Percentiles rank a stretch among this genome's conserved stretches.
Evolutionary conservation across 441 rosid genomes (phyloP).

Genomic region (Erodium moschatum): DNA sequence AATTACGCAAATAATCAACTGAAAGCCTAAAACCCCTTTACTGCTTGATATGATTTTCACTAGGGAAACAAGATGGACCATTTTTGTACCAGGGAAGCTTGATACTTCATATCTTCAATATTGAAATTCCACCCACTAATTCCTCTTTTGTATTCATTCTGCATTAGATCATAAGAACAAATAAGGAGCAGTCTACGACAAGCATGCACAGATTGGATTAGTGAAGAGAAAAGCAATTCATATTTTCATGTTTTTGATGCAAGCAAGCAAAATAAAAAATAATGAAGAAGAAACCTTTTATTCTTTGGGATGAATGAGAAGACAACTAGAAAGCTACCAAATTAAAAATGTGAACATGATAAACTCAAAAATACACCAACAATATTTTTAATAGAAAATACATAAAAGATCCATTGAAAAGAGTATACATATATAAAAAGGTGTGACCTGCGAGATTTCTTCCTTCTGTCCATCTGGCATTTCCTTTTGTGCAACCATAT

Average conservation of each 20-base stretch:
- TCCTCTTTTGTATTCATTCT: constrained; percentile 96
- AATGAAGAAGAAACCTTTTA: neutral
- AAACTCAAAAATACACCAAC: neutral
- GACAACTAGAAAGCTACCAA: neutral
- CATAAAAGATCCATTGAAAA: neutral
- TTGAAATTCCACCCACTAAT: constrained; percentile 95
- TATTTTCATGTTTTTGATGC: neutral
- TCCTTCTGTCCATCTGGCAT: constrained; percentile 95
- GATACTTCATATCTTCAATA: constrained; percentile 92
- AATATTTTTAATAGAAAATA: neutral
- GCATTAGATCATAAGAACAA: constrained; percentile 28
- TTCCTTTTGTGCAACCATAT: constrained; percentile 97
- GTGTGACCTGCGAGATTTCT: constrained; percentile 78
- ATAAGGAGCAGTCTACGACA: constrained; percentile 20
- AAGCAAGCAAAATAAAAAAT: neutral
- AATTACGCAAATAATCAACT: constrained; percentile 8
- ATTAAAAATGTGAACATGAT: neutral
- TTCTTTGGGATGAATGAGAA: neutral
- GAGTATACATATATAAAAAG: constrained; percentile 12
- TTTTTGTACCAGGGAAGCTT: constrained; percentile 76
- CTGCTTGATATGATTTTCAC: constrained; percentile 6
- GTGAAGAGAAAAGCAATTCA: neutral
- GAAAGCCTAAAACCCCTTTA: constrained; percentile 6
- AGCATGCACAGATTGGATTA: constrained; percentile 12
- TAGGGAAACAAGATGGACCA: constrained; percentile 11